Percentiles rank a stretch among this genome's conserved stretches.
Conservation (phyloP, 805 yeast genomes). For the Candida berthetii region DNA sequence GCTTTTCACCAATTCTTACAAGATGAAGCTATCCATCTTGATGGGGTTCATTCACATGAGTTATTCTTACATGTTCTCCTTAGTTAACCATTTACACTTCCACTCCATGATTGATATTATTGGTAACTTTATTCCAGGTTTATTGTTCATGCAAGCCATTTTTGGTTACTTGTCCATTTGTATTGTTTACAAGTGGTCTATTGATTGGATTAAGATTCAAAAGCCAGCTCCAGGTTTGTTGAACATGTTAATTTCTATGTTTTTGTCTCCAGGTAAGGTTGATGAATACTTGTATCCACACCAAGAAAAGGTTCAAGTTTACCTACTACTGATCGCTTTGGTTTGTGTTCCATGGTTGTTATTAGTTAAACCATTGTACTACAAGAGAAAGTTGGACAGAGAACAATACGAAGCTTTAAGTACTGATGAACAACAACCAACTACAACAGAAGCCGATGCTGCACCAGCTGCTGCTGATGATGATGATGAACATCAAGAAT, state of each 20-base stretch:
- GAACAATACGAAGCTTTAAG: conserved; percentile 23
- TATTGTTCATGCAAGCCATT: conserved; percentile 92
- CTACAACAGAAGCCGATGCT: conserved; percentile 47
- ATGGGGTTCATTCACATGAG: conserved; percentile 96
- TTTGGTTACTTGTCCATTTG: conserved; percentile 87
- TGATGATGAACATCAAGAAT: conserved; percentile 41
- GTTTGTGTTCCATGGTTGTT: conserved; percentile 93
- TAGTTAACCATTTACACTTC: conserved; percentile 71
- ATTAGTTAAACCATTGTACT: conserved; percentile 74
- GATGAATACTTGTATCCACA: conserved; percentile 78
- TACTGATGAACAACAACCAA: conserved; percentile 46
- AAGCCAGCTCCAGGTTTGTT: conserved; percentile 88
- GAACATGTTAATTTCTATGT: conserved; percentile 95
- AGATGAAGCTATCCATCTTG: conserved; percentile 92
- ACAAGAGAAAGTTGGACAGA: conserved; percentile 42
- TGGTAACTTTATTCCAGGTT: conserved; percentile 93
- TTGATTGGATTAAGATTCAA: conserved; percentile 78
- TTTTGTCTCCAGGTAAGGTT: conserved; percentile 84
- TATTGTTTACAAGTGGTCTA: conserved; percentile 90
- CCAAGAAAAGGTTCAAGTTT: conserved; percentile 70
- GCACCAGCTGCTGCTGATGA: conserved; percentile 37
- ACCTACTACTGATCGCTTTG: conserved; percentile 67
- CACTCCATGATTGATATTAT: conserved; percentile 71
- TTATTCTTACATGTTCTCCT: conserved; percentile 79
- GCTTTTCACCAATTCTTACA: conserved; percentile 89